Base-by-base conservation (phyloP, 2,329 filamentous ascomycete genomes). In the Penicillium olsonii region DNA sequence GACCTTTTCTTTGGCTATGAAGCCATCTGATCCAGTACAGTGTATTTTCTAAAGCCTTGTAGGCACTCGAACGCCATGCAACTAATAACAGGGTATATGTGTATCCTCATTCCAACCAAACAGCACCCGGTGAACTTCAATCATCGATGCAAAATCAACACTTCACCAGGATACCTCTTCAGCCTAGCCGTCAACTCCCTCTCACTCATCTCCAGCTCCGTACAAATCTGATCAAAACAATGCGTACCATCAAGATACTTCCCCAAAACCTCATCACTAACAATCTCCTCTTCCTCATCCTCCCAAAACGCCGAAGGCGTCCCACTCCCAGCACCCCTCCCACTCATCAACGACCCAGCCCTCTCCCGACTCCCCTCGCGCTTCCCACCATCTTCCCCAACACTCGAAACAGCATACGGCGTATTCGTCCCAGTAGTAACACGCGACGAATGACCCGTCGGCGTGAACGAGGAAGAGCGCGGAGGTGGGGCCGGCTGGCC, bases 191-290 rank as follows among this genome's bases (percentile, higher is more conserved):
- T 73, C 51, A 78, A 61, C 46, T 77, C 74, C 46, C 66, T 69
- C 65, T 78, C 75, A 55, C 73, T 75, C 31, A 78, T 69, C 54
- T 75, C 71, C 50, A 78, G 51, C 56, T 78, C 75, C 5, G 75
- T 78, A 54, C 76, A 78, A 26, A 78, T 75, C 60, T 78, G 72
- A 63, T 78, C 76, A 48, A 78, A 77, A 54, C 71, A 75, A 57
- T 78, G 75, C 54, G 70, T 71, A 1, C 75, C 76, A 62, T 78
- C 76, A 15, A 78, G 45, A 56, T 72, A 78, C 45, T 68, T 70
- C 3, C 63, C 62, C 27, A 78, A 50, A 7, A 60, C 64, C 48
- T 62, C 67, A 56, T 72, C 45, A 24, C 18, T 63, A 40, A 72
- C 71, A 31, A 70, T 61, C 15, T 54, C 56, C 19, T 68, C 62